phyloP scores from a whole-genome alignment of 345 rosid genomes.

The thale cress (Arabidopsis thaliana) region TAIR10.1 NC_003070.9:20633501-20634000 shows the following conservation, averaged over 20 bases:
- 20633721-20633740: constrained; percentile 57
- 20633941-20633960: constrained; percentile 71
- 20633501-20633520: constrained; percentile 67
- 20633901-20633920: constrained; percentile 24
- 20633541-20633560: constrained; percentile 72
- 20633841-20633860: constrained; percentile 73
- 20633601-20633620: constrained; percentile 72
- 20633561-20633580: constrained; percentile 73
- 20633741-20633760: constrained; percentile 67
- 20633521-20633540: constrained; percentile 60
- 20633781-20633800: constrained; percentile 71
- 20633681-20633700: not conserved
- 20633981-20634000: constrained; percentile 63
- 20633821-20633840: constrained; percentile 62
- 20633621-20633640: constrained; percentile 88
- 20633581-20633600: constrained; percentile 74
- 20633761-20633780: constrained; percentile 74
- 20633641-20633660: constrained; percentile 37
- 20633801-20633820: constrained; percentile 77
- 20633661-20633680: not conserved
- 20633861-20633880: constrained; percentile 18
- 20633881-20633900: not conserved
- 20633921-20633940: constrained; percentile 38
- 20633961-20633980: constrained; percentile 68
- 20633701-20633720: constrained; percentile 6